Evolutionary conservation across 2,329 filamentous ascomycete genomes (phyloP).

Genomic region (Thermoascus crustaceus): DNA sequence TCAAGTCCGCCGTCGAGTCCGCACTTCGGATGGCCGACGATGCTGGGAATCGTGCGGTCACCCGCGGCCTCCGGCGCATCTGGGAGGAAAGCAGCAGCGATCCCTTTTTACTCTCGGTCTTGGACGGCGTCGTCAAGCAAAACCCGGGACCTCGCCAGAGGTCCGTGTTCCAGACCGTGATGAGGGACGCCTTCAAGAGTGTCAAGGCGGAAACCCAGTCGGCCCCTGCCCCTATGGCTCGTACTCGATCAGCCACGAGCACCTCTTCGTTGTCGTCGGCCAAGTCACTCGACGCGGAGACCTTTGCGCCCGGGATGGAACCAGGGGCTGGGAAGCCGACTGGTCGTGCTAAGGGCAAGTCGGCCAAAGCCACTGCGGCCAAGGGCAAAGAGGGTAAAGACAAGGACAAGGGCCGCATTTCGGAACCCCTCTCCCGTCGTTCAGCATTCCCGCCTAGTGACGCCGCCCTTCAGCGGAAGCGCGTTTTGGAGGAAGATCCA

Average conservation of each 20-base stretch:
- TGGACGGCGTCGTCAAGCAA: conserved; percentile 22
- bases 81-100: conserved; percentile 22
- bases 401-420: conserved; percentile 6
- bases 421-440: conserved; percentile 6
- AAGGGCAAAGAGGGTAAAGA: conserved; percentile 7
- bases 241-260: conserved; percentile 18
- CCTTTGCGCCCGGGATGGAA: conserved; percentile 17
- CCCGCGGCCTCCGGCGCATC: conserved; percentile 20
- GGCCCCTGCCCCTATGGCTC: conserved; percentile 9
- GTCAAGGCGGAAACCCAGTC: conserved; percentile 9
- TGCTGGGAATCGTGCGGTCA: conserved; percentile 20
- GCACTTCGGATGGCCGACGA: conserved; percentile 22
- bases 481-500: conserved; percentile 20
- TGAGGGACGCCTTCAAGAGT: conserved; percentile 21
- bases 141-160: conserved; percentile 18
- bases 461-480: conserved; percentile 18
- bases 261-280: conserved; percentile 34
- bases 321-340: conserved; percentile 11
- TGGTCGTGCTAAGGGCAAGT: conserved; percentile 15
- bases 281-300: conserved; percentile 29
- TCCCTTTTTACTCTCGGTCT: conserved; percentile 22
- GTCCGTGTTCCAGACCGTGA: conserved; percentile 22
- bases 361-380: conserved; percentile 19
- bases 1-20: conserved; percentile 19
- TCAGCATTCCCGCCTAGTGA: conserved; percentile 17